Evolutionary conservation across 371 early-diverging fungal species (phyloP).

Genomic region (Circinella minor): DNA sequence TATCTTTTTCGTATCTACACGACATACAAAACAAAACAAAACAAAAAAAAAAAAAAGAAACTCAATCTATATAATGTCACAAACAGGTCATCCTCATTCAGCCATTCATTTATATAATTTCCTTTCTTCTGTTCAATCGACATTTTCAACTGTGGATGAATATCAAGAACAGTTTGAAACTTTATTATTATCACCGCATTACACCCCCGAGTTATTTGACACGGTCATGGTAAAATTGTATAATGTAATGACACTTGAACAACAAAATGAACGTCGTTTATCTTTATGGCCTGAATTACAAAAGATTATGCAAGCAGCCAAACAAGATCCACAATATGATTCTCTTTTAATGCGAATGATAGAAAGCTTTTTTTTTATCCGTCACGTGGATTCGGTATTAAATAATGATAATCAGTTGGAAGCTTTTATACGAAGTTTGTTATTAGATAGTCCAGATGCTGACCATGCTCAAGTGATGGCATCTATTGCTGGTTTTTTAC

Average conservation of each 20-base stretch:
- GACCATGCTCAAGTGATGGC: slow-evolving; percentile 17
- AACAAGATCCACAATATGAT: slow-evolving; percentile 11
- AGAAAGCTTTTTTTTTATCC: slow-evolving; percentile 18
- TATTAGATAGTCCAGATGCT: slow-evolving; percentile 13
- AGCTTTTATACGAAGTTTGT: slow-evolving; percentile 15
- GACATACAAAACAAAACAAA: too few species aligned
- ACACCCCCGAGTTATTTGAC: slow-evolving; percentile 1
- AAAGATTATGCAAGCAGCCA: slow-evolving; percentile 3
- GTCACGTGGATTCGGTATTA: slow-evolving; percentile 8
- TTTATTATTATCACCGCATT: not conserved
- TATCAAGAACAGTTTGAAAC: slow-evolving; percentile 3
- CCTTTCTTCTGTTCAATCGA: not conserved
- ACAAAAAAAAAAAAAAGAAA: too few species aligned
- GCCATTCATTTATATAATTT: slow-evolving; percentile 3
- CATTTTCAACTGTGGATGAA: not conserved
- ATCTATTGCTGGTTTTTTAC: not conserved
- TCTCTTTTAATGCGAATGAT: slow-evolving; percentile 9
- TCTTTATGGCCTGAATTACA: slow-evolving; percentile 5
- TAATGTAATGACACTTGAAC: not conserved
- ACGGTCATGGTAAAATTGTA: not conserved
- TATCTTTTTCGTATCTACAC: too few species aligned
- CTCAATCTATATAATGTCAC: too few species aligned
- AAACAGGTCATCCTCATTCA: not conserved
- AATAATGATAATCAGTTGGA: not conserved
- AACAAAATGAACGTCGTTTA: not conserved